These are phyloP conservation scores for Trichoderma sp. DNA, from an alignment of 2,329 filamentous ascomycete species.

Conservation along the genomic window DNA sequence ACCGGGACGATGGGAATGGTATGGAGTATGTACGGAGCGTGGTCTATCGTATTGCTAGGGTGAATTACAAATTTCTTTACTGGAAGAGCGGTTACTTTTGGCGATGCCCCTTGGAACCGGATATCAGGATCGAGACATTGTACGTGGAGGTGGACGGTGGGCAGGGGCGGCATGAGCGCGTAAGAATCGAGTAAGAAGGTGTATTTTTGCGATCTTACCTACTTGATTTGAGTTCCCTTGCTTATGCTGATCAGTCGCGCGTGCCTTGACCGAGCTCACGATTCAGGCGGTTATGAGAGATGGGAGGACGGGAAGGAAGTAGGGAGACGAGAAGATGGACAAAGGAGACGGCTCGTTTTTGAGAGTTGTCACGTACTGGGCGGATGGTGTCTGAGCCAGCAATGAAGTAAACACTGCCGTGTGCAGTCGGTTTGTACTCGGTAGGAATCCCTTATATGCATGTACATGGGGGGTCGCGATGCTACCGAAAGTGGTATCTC, in stretches of 20 bases:
- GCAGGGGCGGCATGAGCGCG: too few relatives aligned
- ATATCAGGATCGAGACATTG: background rate
- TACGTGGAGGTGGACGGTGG: too few relatives aligned
- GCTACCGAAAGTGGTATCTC: background rate
- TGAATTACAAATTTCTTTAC: constrained; percentile 2
- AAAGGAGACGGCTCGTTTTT: background rate
- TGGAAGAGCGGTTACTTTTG: background rate
- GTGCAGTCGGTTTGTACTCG: too few relatives aligned
- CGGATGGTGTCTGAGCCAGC: background rate
- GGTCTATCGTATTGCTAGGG: too few relatives aligned
- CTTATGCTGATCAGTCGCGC: background rate
- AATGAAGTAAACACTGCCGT: background rate
- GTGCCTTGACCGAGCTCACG: background rate
- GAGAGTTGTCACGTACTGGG: background rate
- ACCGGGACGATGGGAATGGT: too few relatives aligned
- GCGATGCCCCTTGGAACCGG: background rate
- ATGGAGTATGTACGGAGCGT: too few relatives aligned
- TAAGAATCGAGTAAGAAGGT: background rate
- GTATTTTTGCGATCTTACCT: background rate
- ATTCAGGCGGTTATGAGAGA: background rate
- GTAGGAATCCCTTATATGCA: background rate
- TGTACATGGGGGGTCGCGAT: background rate
- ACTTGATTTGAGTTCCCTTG: background rate
- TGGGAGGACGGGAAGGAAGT: background rate
- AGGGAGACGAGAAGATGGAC: background rate